These are phyloP conservation scores for Aspergillus indologenus DNA, from an alignment of 495 filamentous ascomycete species.

Conservation along the genomic window DNA sequence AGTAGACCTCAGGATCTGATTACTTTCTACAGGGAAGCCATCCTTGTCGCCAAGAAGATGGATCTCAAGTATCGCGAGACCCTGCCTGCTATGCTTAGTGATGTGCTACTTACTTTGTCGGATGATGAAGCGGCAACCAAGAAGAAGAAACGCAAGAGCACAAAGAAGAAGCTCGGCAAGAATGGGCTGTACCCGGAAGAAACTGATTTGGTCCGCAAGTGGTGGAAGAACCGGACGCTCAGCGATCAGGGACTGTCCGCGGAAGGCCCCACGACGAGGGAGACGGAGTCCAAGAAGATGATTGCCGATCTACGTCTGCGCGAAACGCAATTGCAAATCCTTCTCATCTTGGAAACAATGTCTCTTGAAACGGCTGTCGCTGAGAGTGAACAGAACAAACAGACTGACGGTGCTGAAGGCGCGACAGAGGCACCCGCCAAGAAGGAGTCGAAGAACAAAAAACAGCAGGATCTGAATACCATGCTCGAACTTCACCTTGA, in stretches of 20 bases:
- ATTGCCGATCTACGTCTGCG: conserved; percentile 64
- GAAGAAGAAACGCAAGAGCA: conserved; percentile 58
- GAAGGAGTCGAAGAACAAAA: conserved; percentile 45
- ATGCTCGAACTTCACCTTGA: conserved; percentile 85
- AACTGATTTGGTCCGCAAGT: conserved; percentile 67
- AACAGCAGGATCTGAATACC: conserved; percentile 53
- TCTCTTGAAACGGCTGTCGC: conserved; percentile 56
- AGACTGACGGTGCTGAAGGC: conserved; percentile 21
- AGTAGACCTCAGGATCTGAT: conserved; percentile 49
- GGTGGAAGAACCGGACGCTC: conserved; percentile 64
- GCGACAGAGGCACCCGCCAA: conserved; percentile 35
- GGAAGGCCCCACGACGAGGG: conserved; percentile 37
- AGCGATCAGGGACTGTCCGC: conserved; percentile 31
- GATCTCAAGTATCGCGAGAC: conserved; percentile 86
- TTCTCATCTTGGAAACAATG: conserved; percentile 84
- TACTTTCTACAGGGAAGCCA: conserved; percentile 64
- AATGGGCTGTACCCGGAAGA: conserved; percentile 77
- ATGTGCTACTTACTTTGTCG: conserved; percentile 59
- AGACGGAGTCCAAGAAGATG: conserved; percentile 54
- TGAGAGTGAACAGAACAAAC: conserved; percentile 30
- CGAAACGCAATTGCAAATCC: conserved; percentile 87
- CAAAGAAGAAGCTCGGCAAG: conserved; percentile 70
- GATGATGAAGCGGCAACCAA: conserved; percentile 51
- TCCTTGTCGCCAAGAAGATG: conserved; percentile 69
- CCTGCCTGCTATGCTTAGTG: conserved; percentile 62